phyloP scores from a whole-genome alignment of 345 rosid species.

The Dipteronia sinensis region DNA sequence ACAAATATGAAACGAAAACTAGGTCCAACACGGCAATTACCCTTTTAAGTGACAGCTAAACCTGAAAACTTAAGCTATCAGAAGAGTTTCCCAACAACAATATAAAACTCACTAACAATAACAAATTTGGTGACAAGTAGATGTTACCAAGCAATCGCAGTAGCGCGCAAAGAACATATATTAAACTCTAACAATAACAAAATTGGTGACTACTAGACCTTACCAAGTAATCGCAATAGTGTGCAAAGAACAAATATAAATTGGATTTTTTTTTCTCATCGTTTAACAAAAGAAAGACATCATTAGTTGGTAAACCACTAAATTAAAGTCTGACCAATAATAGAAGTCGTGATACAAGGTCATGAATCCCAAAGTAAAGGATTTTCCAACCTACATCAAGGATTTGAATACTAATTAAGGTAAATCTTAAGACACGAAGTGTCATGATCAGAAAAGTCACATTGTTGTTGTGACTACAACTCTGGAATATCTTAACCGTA shows the following conservation, averaged over 20 bases:
- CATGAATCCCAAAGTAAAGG: background rate
- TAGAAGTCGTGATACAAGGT: background rate
- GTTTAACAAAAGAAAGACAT: background rate
- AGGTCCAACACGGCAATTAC: background rate
- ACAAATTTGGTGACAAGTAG: background rate
- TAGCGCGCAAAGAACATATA: background rate
- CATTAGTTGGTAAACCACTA: conserved; percentile 4
- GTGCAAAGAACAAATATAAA: background rate
- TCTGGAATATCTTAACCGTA: conserved; percentile 30
- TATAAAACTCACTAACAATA: background rate
- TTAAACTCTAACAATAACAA: background rate
- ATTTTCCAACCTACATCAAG: background rate
- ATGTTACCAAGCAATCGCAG: background rate
- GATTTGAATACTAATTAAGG: background rate
- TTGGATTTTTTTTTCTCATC: background rate
- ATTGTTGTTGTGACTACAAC: background rate
- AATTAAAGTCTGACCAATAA: background rate
- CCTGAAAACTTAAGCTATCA: background rate
- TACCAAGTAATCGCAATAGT: background rate
- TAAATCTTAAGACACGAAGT: background rate
- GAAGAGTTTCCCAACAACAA: background rate
- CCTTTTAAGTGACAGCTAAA: background rate
- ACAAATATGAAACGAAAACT: background rate
- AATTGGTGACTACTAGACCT: background rate
- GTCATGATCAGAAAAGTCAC: background rate